Evolutionary conservation across 2,329 filamentous ascomycete species (phyloP).

Genomic region (Myrmaecium sp.): DNA sequence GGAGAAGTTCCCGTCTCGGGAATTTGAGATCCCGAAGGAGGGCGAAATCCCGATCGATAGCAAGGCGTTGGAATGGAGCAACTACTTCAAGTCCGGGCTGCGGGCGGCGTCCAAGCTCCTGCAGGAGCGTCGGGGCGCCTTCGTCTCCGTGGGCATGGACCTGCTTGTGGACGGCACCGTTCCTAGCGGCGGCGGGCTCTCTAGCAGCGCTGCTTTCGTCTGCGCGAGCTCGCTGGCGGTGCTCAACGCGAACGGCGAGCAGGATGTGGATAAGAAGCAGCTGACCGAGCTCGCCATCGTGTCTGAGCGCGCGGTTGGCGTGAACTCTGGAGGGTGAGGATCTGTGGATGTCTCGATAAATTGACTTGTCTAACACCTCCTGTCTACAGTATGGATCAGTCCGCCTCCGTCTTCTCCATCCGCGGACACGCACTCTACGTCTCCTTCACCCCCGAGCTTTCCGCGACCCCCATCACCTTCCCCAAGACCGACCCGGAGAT

Average conservation of each 20-base stretch:
- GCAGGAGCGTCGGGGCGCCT: slow-evolving; percentile 46
- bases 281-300: slow-evolving; percentile 87
- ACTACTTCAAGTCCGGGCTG: slow-evolving; percentile 93
- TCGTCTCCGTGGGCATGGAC: slow-evolving; percentile 62
- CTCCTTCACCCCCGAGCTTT: slow-evolving; percentile 66
- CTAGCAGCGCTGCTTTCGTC: slow-evolving; percentile 85
- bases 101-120: slow-evolving; percentile 66
- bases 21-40: slow-evolving; percentile 53
- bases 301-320: slow-evolving; percentile 82
- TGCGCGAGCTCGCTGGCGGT: slow-evolving; percentile 80
- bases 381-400: slow-evolving; percentile 71
- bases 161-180: slow-evolving; percentile 84
- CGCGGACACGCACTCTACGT: slow-evolving; percentile 79
- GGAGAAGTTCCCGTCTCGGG: slow-evolving; percentile 55
- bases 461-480: slow-evolving; percentile 62
- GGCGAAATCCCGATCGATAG: slow-evolving; percentile 55
- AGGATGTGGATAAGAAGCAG: slow-evolving; percentile 72
- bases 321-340: slow-evolving; percentile 84
- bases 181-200: slow-evolving; percentile 79
- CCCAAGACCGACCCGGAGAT: slow-evolving; percentile 68
- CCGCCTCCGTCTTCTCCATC: slow-evolving; percentile 83
- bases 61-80: slow-evolving; percentile 80
- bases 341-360: background rate
- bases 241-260: slow-evolving; percentile 67
- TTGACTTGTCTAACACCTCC: slow-evolving; percentile 8